Base-by-base conservation (phyloP, 805 yeast genomes). In the Saccharomycopsis fibuligera region DNA sequence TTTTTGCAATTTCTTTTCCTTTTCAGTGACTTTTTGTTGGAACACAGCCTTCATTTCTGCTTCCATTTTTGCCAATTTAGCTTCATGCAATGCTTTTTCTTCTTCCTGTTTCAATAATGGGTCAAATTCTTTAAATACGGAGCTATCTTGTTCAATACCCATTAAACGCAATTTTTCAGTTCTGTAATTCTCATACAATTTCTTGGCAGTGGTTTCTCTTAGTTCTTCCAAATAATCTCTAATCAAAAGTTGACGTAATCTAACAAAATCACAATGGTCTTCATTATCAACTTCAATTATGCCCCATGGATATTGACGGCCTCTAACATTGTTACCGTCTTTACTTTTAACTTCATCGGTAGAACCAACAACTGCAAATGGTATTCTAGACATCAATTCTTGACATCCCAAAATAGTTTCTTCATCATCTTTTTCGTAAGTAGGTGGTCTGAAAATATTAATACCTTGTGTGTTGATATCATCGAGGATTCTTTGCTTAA, bases 301-400 rank as follows among this genome's bases (percentile, higher is more conserved):
- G 57, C 98, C 98, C 99, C 99, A 93, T 54, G 98, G 97, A 65
- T 91, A 91, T 54, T 78, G 71, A 69, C 99, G 85, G 57, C 96
- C 97, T 66, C 97, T 81, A 40, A 90, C 95, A 21, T 62, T 54
- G 39, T 64, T 57, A 37, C 96, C 96, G 61, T 86, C 93, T 38
- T 74, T 64, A 37, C 74, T 68, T 58, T 81, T 81, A 31, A 85
- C 81, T 54, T 79, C 80, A 51, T 70, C 68, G 21, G 93, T 86
- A 21, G 97, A 87, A 21, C 97, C 99, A 47, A 93, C 86, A 56
- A 93, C 83, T 16, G 99, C 98, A 69, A 87, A 91, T 41, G 99
- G 99, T 54, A 87, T 74, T 59, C 74, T 78, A 44, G 76, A 68
- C 67, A 83, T 73, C 56, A 93, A 76, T 51, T 81, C 83, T 51